phyloP scores from a whole-genome alignment of 495 filamentous ascomycete species.

The Pseudoneurospora amorphoporcata region DNA sequence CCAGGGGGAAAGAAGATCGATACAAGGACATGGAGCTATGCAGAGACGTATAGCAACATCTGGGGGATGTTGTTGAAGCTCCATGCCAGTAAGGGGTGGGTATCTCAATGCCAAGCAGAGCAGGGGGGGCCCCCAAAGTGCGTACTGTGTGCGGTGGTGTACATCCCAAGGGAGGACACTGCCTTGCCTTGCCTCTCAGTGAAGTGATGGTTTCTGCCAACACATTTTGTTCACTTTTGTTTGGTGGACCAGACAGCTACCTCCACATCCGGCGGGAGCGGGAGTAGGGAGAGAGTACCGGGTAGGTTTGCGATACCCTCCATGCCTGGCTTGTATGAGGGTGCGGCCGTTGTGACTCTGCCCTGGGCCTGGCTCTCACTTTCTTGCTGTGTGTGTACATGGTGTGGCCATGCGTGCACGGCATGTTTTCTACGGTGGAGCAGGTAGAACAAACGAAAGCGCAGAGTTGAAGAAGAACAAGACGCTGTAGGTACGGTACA shows the following conservation, averaged over 20 bases:
- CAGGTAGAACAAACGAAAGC: constrained; percentile 8
- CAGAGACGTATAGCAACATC: not conserved
- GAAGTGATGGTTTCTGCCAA: constrained; percentile 8
- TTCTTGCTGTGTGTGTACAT: not conserved
- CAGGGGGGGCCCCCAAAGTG: not conserved
- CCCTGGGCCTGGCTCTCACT: not conserved
- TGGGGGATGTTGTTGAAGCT: not conserved
- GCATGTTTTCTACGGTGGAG: constrained; percentile 3
- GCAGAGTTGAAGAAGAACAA: not conserved
- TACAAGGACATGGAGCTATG: not conserved
- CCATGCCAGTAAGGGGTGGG: not conserved
- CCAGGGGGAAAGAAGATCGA: not conserved
- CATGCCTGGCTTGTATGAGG: constrained; percentile 4
- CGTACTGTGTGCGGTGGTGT: not conserved
- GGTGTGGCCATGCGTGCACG: constrained; percentile 4
- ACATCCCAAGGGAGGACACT: not conserved
- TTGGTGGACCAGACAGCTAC: constrained; percentile 13
- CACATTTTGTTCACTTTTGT: constrained; percentile 9
- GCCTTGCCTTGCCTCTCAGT: not conserved
- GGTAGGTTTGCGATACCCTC: constrained; percentile 7
- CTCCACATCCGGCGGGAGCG: constrained; percentile 4
- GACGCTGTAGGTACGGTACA: not conserved
- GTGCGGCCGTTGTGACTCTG: constrained; percentile 2
- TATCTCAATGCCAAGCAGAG: not conserved
- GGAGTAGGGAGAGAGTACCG: constrained; percentile 5